A percentile compares a stretch with the other conserved stretches of the same genome.
Evolutionary conservation across 768 basidiomycete genomes (phyloP).

Genomic region (Boletus sp.): DNA sequence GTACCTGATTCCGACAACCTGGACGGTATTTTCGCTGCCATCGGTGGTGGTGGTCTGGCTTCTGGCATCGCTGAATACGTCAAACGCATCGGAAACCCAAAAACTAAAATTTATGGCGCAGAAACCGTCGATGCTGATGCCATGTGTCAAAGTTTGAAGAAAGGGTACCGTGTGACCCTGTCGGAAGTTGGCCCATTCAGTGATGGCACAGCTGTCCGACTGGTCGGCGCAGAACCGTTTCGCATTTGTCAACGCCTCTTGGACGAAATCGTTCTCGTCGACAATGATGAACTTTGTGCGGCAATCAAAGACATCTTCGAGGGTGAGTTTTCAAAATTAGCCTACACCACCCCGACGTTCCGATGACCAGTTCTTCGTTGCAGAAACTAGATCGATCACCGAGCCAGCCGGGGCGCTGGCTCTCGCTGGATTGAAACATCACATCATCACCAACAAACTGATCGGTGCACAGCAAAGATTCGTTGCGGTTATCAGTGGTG

Average conservation of each 20-base stretch:
- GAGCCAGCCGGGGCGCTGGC: conserved; percentile 95
- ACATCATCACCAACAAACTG: conserved; percentile 80
- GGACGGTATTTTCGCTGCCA: conserved; percentile 84
- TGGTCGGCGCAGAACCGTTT: conserved; percentile 94
- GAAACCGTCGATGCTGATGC: conserved; percentile 96
- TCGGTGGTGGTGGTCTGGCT: conserved; percentile 92
- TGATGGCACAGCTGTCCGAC: conserved; percentile 95
- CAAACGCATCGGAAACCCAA: conserved; percentile 86
- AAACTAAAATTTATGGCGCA: conserved; percentile 80
- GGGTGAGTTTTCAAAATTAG: conserved; percentile 46
- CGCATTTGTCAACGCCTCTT: conserved; percentile 84
- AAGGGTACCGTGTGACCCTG: conserved; percentile 80
- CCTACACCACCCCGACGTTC: neutral
- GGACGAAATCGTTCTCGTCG: conserved; percentile 79
- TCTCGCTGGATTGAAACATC: conserved; percentile 86
- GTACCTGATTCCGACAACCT: conserved; percentile 69
- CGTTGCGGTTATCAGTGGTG: conserved; percentile 91
- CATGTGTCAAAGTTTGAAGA: conserved; percentile 78
- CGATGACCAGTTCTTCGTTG: neutral
- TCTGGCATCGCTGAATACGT: conserved; percentile 92
- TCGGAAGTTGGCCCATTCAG: conserved; percentile 94
- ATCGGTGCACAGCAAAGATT: conserved; percentile 83
- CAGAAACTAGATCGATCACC: conserved; percentile 90
- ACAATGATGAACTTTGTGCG: conserved; percentile 97
- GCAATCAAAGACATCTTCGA: conserved; percentile 99